phyloP scores from a whole-genome alignment of 2,329 filamentous ascomycete genomes.

The Cordyceps cateniannulata region DNA sequence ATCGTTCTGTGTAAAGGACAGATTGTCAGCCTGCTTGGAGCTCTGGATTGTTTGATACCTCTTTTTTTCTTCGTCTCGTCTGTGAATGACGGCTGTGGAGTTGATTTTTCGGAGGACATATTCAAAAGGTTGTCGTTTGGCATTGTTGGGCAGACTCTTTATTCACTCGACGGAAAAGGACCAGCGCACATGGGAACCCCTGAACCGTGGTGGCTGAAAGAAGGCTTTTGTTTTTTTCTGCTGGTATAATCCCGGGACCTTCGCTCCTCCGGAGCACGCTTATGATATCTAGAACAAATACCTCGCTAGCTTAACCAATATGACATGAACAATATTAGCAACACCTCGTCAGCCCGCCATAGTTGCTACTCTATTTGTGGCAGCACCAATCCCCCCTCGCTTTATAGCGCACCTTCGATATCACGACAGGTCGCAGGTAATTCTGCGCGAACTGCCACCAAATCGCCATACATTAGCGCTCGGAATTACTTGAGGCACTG shows the following conservation, averaged over 20 bases:
- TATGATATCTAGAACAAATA: neutral
- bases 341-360: neutral
- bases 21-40: neutral
- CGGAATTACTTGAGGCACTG: no score
- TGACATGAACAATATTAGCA: neutral
- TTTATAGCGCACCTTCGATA: no score
- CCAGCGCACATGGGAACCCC: neutral
- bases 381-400: no score
- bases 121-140: neutral
- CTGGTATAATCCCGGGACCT: neutral
- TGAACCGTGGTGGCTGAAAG: neutral
- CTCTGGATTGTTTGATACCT: neutral
- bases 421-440: no score
- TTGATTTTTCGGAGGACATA: neutral
- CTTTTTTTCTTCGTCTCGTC: neutral
- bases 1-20: neutral
- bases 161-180: neutral
- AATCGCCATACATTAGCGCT: no score
- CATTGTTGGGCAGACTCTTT: neutral
- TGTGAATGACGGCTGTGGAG: neutral
- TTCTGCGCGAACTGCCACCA: no score
- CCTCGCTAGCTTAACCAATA: slow-evolving; percentile 3
- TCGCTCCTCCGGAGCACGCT: neutral
- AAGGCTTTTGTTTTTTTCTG: neutral
- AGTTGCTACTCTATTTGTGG: neutral